phyloP scores from a whole-genome alignment of 495 filamentous ascomycete species.

The Elaphomyces granulatus region DNA sequence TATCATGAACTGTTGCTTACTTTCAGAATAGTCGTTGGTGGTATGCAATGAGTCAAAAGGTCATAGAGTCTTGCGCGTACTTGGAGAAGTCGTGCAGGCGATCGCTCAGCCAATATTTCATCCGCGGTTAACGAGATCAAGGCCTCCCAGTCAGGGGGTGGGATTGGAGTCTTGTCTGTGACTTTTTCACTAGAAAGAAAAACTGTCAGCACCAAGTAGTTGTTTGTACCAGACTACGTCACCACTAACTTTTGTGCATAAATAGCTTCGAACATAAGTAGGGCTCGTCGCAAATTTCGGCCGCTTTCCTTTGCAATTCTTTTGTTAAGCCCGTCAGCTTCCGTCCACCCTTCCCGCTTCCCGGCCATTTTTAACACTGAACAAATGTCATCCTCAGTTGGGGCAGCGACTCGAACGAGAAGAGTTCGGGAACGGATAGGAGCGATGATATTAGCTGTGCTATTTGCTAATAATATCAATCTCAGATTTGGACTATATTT shows the following conservation, averaged over 20 bases:
- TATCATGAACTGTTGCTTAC: conserved; percentile 19
- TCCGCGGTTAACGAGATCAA: conserved; percentile 74
- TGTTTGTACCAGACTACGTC: not conserved
- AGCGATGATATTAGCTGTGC: conserved; percentile 93
- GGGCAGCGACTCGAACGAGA: conserved; percentile 82
- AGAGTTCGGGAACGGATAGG: conserved; percentile 83
- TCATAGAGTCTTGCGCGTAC: conserved; percentile 91
- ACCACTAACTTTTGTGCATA: conserved; percentile 80
- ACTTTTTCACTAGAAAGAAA: conserved; percentile 60
- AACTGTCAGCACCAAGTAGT: conserved; percentile 8
- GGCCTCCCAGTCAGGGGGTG: conserved; percentile 91
- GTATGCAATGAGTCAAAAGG: conserved; percentile 91
- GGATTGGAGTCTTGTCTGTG: conserved; percentile 72
- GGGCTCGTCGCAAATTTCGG: conserved; percentile 72
- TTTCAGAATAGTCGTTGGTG: conserved; percentile 81
- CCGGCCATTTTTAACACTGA: conserved; percentile 59
- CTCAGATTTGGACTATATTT: conserved; percentile 94
- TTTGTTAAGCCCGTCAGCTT: conserved; percentile 53
- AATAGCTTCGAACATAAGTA: conserved; percentile 93
- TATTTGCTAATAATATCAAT: conserved; percentile 83
- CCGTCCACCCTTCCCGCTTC: conserved; percentile 59
- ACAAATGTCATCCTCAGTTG: conserved; percentile 71
- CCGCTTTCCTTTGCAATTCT: conserved; percentile 86
- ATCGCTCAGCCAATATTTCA: conserved; percentile 84
- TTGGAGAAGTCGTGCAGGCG: conserved; percentile 68